Percentiles rank a stretch among this genome's conserved stretches.
phyloP scores from a whole-genome alignment of 2,329 filamentous ascomycete species.

The Diaporthe vaccinii region DNA sequence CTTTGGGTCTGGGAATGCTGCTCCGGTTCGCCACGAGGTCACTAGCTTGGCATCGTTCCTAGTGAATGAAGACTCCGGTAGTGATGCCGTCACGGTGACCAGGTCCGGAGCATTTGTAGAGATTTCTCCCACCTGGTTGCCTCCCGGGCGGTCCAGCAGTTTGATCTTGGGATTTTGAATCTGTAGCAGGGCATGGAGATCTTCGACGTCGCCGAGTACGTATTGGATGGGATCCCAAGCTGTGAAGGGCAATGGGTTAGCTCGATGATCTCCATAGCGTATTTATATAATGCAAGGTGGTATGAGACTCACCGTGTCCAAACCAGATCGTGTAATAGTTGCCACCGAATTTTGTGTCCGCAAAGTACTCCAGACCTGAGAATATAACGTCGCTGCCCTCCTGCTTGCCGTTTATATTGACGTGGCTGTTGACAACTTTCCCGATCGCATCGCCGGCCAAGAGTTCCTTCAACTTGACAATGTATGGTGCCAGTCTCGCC shows the following conservation, averaged over 20 bases:
- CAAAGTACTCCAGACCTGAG: constrained; percentile 60
- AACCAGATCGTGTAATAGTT: constrained; percentile 58
- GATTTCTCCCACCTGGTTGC: constrained; percentile 50
- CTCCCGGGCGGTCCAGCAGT: constrained; percentile 50
- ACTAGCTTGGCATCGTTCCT: constrained; percentile 53
- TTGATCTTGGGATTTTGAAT: constrained; percentile 58
- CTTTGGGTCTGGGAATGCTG: constrained; percentile 55
- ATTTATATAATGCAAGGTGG: constrained; percentile 41
- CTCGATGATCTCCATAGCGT: constrained; percentile 8
- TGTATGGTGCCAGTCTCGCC: constrained; percentile 59
- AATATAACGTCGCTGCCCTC: constrained; percentile 50
- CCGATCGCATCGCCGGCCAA: constrained; percentile 62
- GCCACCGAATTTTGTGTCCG: constrained; percentile 61
- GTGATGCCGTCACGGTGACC: constrained; percentile 49
- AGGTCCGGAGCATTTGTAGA: constrained; percentile 47
- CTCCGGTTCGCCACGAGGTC: constrained; percentile 58
- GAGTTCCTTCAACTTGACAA: constrained; percentile 59
- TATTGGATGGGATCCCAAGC: constrained; percentile 61
- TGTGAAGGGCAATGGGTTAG: constrained; percentile 44
- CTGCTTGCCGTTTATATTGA: constrained; percentile 54
- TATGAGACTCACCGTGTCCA: constrained; percentile 54
- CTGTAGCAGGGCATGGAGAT: constrained; percentile 56
- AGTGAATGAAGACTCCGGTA: constrained; percentile 46
- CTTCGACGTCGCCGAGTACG: constrained; percentile 60
- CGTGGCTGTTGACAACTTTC: constrained; percentile 64